Evolutionary conservation across 2,329 filamentous ascomycete genomes (phyloP), one percentile per base, ranked within the genome.

Genomic region (Fusarium pseudoanthophilum): DNA sequence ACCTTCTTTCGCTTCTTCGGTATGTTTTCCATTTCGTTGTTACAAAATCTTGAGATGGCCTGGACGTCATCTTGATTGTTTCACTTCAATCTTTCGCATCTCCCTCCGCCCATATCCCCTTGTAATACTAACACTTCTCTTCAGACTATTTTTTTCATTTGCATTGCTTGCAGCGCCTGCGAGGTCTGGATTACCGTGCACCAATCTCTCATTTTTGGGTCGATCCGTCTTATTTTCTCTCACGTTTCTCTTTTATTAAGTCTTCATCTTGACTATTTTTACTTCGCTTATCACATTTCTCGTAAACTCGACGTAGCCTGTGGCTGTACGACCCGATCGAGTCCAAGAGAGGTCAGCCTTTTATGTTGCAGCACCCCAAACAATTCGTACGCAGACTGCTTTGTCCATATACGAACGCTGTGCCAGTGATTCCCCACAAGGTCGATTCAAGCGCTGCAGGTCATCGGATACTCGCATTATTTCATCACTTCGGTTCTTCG

Each of bases 101-200:
- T 46, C 43, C 45, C 39, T 48, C 42, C 34, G 48, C 49, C 42
- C 36, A 58, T 64, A 51, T 72, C 49, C 45, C 59, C 51, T 65
- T 69, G 51, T 72, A 60, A 62, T 56, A 69, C 72, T 77, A 63
- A 75, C 59, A 67, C 63, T 61, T 64, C 57, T 73, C 52, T 60
- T 57, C 57, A 77, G 71, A 60, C 61, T 58, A 56, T 64, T 68
- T 76, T 57, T 70, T 57, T 70, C 46, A 62, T 74, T 71, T 75
- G 64, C 70, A 57, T 63, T 62, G 68, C 58, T 59, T 72, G 59
- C 57, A 71, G 62, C 64, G 58, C 56, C 56, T 65, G 70, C 74
- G 65, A 75, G 71, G 76, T 72, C 73, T 75, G 74, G 76, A 69
- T 74, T 59, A 77, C 67, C 67, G 74, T 77, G 71, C 62, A 75